These are phyloP conservation scores for Fusarium coffeatum DNA, from an alignment of 2,329 filamentous ascomycete species.

Conservation along the genomic window DNA sequence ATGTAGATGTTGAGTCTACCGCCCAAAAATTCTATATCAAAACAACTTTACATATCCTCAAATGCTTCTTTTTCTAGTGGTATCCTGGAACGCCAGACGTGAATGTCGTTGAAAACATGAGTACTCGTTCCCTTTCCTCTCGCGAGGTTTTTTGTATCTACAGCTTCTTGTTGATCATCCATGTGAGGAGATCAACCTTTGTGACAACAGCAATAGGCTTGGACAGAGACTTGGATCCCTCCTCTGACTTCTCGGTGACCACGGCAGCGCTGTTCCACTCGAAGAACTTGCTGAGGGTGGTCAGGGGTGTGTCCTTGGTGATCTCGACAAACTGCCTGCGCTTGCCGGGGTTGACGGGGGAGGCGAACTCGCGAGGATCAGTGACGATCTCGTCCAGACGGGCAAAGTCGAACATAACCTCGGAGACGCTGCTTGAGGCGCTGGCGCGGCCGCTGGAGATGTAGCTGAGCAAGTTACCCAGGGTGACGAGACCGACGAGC, in stretches of 20 bases:
- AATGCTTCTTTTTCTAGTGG: constrained; percentile 37
- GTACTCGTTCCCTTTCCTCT: constrained; percentile 47
- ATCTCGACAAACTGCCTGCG: constrained; percentile 90
- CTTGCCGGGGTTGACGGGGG: constrained; percentile 52
- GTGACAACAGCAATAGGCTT: constrained; percentile 93
- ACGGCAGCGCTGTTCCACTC: constrained; percentile 98
- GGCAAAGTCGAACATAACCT: constrained; percentile 97
- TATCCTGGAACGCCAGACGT: constrained; percentile 49
- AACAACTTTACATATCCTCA: constrained; percentile 14
- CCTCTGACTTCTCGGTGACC: constrained; percentile 79
- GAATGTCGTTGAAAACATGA: constrained; percentile 50
- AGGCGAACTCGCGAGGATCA: constrained; percentile 77
- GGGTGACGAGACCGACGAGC: constrained; percentile 91
- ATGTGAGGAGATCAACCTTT: constrained; percentile 94
- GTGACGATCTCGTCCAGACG: constrained; percentile 89
- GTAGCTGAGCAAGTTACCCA: constrained; percentile 93
- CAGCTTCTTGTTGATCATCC: constrained; percentile 78
- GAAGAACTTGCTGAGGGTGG: constrained; percentile 88
- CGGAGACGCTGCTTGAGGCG: constrained; percentile 77
- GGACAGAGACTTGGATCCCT: constrained; percentile 65
- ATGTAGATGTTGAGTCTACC: constrained; percentile 59
- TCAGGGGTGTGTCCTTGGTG: constrained; percentile 87
- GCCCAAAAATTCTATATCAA: constrained; percentile 40
- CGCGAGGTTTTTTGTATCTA: constrained; percentile 39
- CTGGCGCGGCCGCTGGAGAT: constrained; percentile 85